These are phyloP conservation scores for Marasmius sp. DNA, from an alignment of 1,284 basidiomycete genomes.

Conservation along the genomic window DNA sequence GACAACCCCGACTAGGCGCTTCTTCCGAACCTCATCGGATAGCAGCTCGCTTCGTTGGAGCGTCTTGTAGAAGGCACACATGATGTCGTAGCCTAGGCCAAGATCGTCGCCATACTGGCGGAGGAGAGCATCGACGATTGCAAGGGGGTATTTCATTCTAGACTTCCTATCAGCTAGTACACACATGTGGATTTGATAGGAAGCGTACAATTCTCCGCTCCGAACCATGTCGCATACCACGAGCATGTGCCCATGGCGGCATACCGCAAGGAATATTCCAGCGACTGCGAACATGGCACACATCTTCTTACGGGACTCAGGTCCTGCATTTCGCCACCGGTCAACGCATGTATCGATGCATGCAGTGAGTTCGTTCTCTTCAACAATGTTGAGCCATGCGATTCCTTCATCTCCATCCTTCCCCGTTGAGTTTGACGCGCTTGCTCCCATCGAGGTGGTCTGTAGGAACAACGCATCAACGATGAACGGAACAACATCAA, in stretches of 20 bases:
- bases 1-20: conserved; percentile 16
- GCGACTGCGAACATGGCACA: not conserved
- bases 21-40: conserved; percentile 23
- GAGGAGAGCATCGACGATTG: not conserved
- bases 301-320: conserved; percentile 19
- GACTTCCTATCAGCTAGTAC: not conserved
- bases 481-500: too few relatives aligned
- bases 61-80: conserved; percentile 1
- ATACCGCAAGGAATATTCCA: too few relatives aligned
- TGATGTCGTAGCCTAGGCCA: conserved; percentile 3
- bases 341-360: conserved; percentile 23
- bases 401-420: not conserved
- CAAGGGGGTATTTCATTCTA: conserved; percentile 9
- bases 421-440: not conserved
- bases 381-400: conserved; percentile 11
- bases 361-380: conserved; percentile 6
- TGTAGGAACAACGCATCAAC: too few relatives aligned
- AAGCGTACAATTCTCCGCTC: conserved; percentile 34
- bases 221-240: conserved; percentile 33
- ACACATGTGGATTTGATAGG: not conserved
- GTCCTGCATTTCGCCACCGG: conserved; percentile 32
- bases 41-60: conserved; percentile 4
- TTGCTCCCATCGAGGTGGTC: too few relatives aligned
- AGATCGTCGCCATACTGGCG: not conserved
- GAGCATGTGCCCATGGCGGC: conserved; percentile 29